Conservation (phyloP, 2,329 filamentous ascomycete species). For the Hawksworthiomyces lignivorus region DNA sequence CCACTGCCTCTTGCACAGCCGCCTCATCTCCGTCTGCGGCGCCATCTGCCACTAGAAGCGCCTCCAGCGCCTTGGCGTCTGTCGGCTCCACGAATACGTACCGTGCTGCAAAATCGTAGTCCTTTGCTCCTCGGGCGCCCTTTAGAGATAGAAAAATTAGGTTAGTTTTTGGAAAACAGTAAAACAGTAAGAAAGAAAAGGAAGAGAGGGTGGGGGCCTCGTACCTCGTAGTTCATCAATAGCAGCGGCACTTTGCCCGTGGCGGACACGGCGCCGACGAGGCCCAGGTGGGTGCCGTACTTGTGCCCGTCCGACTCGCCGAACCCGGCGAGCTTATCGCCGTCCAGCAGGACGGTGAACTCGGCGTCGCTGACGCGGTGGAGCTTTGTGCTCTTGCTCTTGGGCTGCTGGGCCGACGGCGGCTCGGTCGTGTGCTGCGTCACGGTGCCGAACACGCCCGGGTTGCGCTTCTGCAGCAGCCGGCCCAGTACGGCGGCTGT, state of each 20-base stretch:
- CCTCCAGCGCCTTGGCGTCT: constrained; percentile 27
- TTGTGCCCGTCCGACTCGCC: constrained; percentile 39
- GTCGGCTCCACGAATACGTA: constrained; percentile 46
- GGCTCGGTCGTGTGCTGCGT: constrained; percentile 46
- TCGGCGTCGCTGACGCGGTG: constrained; percentile 48
- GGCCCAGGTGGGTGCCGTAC: constrained; percentile 50
- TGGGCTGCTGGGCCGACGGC: constrained; percentile 30
- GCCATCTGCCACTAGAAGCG: constrained; percentile 33
- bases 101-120: constrained; percentile 47
- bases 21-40: constrained; percentile 41
- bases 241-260: constrained; percentile 53
- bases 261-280: constrained; percentile 42
- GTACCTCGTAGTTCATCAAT: constrained; percentile 45
- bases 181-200: constrained; percentile 3
- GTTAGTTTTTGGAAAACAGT: constrained; percentile 18
- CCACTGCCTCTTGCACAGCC: constrained; percentile 36
- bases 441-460: constrained; percentile 55
- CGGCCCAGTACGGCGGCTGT: constrained; percentile 58
- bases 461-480: constrained; percentile 55
- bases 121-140: constrained; percentile 50
- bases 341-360: constrained; percentile 51
- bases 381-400: constrained; percentile 1
- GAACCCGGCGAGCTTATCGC: constrained; percentile 52
- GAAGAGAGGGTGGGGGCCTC: constrained; percentile 14
- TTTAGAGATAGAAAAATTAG: background rate